These are phyloP conservation scores for Penicillium sp. DNA, from an alignment of 2,329 filamentous ascomycete species.

Conservation along the genomic window DNA sequence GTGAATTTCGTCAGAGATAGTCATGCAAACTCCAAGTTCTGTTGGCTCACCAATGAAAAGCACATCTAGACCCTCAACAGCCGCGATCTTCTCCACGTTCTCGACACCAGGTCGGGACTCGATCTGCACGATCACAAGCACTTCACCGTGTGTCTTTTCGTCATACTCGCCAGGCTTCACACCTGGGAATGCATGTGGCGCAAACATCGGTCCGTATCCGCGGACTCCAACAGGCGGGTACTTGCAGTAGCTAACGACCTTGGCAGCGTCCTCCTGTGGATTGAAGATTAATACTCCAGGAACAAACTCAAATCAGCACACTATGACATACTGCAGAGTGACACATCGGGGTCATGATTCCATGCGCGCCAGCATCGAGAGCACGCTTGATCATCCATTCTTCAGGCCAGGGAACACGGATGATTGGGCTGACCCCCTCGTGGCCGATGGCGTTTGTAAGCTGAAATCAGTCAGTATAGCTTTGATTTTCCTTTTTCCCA, in stretches of 20 bases:
- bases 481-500: background rate
- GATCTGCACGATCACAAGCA: conserved; percentile 43
- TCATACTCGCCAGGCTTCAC: conserved; percentile 35
- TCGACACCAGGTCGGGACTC: conserved; percentile 44
- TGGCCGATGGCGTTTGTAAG: conserved; percentile 39
- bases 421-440: conserved; percentile 35
- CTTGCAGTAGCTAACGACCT: conserved; percentile 32
- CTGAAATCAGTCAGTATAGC: conserved; percentile 11
- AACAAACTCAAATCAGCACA: background rate
- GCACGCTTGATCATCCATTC: conserved; percentile 46
- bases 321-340: conserved; percentile 27
- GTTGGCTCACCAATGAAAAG: conserved; percentile 38
- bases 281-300: background rate
- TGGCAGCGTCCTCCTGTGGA: conserved; percentile 29
- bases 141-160: conserved; percentile 30
- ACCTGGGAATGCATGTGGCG: conserved; percentile 32
- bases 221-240: conserved; percentile 35
- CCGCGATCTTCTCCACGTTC: conserved; percentile 48
- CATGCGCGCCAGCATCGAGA: conserved; percentile 40
- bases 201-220: conserved; percentile 40
- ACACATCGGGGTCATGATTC: conserved; percentile 40
- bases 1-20: background rate
- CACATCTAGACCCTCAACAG: conserved; percentile 43
- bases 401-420: conserved; percentile 36
- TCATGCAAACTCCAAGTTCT: background rate